Evolutionary conservation across 1,284 basidiomycete genomes (phyloP).

Genomic region (Ustilago xerochloae): DNA sequence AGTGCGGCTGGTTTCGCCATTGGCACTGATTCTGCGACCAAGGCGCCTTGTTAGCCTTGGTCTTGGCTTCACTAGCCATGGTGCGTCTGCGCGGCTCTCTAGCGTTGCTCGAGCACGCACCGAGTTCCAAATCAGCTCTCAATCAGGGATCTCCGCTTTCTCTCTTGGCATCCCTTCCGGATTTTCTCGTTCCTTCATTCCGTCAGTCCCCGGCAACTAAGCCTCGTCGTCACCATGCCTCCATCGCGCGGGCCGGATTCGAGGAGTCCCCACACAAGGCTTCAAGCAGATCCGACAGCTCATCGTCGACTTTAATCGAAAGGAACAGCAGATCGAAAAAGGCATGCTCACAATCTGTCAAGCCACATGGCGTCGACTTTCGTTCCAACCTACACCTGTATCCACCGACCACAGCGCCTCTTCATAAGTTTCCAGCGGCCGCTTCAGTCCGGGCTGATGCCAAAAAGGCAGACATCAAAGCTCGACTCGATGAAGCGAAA

Average conservation of each 20-base stretch:
- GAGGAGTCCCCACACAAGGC: neutral
- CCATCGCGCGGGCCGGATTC: neutral
- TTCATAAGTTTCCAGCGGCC: neutral
- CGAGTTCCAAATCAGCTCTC: neutral
- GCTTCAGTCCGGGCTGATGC: neutral
- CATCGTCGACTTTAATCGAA: neutral
- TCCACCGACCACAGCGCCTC: neutral
- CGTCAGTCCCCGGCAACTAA: neutral
- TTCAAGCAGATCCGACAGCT: neutral
- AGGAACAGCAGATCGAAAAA: neutral
- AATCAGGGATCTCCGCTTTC: neutral
- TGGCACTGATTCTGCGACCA: neutral
- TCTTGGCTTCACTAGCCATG: conserved; percentile 6
- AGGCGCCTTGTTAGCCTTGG: neutral
- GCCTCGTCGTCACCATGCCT: conserved; percentile 8
- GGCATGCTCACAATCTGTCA: neutral
- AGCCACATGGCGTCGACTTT: neutral
- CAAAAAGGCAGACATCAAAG: neutral
- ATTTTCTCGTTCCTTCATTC: conserved; percentile 29
- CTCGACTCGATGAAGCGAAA: neutral
- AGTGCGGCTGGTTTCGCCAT: neutral
- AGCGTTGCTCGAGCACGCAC: conserved; percentile 3
- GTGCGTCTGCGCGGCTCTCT: conserved; percentile 12
- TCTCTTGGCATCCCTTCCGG: too few species aligned
- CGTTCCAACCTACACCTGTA: conserved; percentile 1